Percentiles rank a stretch among this genome's conserved stretches.
Conservation (phyloP, 192 early-diverging fungal species). For the Coemansia sp. region DNA sequence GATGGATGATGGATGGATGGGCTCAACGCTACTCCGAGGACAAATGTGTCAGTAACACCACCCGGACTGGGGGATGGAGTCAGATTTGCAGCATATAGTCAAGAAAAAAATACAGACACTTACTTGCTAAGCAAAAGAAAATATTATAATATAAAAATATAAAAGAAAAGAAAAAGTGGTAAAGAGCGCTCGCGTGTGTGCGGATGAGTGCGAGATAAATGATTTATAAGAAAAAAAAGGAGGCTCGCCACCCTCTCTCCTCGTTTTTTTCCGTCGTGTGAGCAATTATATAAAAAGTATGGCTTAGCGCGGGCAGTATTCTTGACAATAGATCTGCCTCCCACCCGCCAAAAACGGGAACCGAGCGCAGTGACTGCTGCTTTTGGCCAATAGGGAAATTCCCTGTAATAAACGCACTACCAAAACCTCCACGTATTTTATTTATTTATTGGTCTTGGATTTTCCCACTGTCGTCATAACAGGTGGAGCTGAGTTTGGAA, state of each 20-base stretch:
- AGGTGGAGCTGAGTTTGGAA: too few relatives aligned
- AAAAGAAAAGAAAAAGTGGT: background rate
- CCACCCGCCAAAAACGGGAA: background rate
- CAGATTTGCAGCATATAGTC: background rate
- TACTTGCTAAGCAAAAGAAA: background rate
- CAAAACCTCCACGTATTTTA: constrained; percentile 18
- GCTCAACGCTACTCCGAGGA: background rate
- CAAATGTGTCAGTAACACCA: background rate
- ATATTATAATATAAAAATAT: background rate
- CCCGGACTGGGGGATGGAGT: background rate
- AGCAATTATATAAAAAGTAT: background rate
- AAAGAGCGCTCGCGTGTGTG: background rate
- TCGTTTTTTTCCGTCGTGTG: background rate
- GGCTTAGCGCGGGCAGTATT: constrained; percentile 3
- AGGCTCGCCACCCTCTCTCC: background rate
- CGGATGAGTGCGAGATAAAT: background rate
- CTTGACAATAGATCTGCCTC: background rate
- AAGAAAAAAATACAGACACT: background rate
- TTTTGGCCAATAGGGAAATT: background rate
- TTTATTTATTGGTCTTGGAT: background rate
- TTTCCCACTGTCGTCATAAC: background rate
- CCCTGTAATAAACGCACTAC: background rate
- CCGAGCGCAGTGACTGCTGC: constrained; percentile 1
- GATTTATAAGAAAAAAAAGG: background rate
- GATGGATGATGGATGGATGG: background rate